A percentile compares a stretch with the other conserved stretches of the same genome.
These are phyloP conservation scores for Yamadazyma scolyti DNA, from an alignment of 805 yeast species.

Conservation along the genomic window DNA sequence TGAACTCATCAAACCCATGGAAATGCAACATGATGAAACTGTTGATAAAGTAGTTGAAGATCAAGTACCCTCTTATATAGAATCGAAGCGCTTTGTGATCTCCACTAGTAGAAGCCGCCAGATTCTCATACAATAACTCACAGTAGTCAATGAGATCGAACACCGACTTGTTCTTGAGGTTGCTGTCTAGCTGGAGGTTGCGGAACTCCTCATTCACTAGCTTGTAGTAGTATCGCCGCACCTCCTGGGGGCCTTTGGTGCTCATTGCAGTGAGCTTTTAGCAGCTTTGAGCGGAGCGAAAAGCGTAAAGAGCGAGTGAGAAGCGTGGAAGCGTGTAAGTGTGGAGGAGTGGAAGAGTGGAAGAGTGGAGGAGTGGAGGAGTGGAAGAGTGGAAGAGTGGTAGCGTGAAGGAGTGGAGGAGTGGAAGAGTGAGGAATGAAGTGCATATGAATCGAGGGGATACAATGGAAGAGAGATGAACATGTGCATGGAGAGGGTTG, in stretches of 20 bases:
- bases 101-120: constrained; percentile 11
- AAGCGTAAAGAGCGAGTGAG: too few relatives aligned
- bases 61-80: constrained; percentile 36
- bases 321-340: too few relatives aligned
- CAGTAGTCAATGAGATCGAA: constrained; percentile 42
- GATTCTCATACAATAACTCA: constrained; percentile 33
- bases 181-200: constrained; percentile 30
- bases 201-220: constrained; percentile 34
- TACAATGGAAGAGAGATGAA: too few relatives aligned
- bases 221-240: constrained; percentile 18
- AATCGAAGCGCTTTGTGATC: constrained; percentile 16
- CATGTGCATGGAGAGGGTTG: too few relatives aligned
- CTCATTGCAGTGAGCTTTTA: too few relatives aligned
- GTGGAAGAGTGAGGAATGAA: too few relatives aligned
- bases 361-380: too few relatives aligned
- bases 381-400: too few relatives aligned
- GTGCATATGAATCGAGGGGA: too few relatives aligned
- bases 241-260: constrained; percentile 10
- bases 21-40: constrained; percentile 40
- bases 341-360: too few relatives aligned
- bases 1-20: constrained; percentile 38
- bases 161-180: constrained; percentile 26
- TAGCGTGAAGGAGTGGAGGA: too few relatives aligned
- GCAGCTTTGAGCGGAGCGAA: too few relatives aligned
- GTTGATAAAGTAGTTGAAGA: constrained; percentile 41